Conservation (phyloP, 2,329 filamentous ascomycete genomes). For the Monilinia fructigena region DNA sequence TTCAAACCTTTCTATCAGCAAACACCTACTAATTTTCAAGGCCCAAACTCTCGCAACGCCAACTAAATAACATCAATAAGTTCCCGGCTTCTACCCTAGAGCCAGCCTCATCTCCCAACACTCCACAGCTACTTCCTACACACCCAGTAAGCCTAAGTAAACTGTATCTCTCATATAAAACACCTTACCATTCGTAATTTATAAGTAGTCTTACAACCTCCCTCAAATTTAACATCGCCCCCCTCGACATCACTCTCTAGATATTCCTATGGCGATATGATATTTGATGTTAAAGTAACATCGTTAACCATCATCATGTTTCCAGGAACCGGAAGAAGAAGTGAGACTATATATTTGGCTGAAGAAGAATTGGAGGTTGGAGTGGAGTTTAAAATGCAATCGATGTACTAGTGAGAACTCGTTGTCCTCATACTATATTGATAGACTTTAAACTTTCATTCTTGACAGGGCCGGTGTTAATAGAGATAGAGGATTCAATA, state of each 20-base stretch:
- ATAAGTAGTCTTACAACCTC: constrained; percentile 27
- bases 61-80: constrained; percentile 33
- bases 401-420: not conserved
- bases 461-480: not conserved
- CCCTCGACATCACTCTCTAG: not conserved
- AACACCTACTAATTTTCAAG: not conserved
- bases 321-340: not conserved
- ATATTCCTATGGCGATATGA: not conserved
- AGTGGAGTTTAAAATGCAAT: not conserved
- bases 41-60: not conserved
- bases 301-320: not conserved
- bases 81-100: constrained; percentile 51
- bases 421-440: constrained; percentile 6
- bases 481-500: not conserved
- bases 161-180: constrained; percentile 30
- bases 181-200: constrained; percentile 22
- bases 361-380: not conserved
- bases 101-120: constrained; percentile 39
- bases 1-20: not conserved
- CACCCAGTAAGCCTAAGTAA: constrained; percentile 47
- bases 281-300: not conserved
- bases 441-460: not conserved
- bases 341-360: not conserved
- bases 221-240: constrained; percentile 23
- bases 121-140: constrained; percentile 30